Percentiles rank a stretch among this genome's conserved stretches.
phyloP scores from a whole-genome alignment of 202 grass and related monocot species.

The Zizania palustris region DNA sequence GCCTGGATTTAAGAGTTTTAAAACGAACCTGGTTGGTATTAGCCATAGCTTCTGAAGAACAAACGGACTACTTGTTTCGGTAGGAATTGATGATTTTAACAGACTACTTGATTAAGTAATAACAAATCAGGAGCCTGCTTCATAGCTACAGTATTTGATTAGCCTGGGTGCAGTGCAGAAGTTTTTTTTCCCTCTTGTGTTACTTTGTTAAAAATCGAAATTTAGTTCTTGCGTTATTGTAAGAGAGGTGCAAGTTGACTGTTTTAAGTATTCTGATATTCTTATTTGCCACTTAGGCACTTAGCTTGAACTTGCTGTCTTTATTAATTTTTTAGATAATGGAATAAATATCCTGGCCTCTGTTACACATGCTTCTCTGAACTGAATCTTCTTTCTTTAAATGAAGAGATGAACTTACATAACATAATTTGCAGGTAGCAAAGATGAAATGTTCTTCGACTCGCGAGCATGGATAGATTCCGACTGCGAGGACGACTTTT shows the following conservation, averaged over 20 bases:
- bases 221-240: background rate
- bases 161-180: background rate
- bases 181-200: slow-evolving; percentile 1
- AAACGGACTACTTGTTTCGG: slow-evolving; percentile 11
- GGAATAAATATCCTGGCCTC: background rate
- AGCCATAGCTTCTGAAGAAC: slow-evolving; percentile 20
- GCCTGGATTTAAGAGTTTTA: slow-evolving; percentile 14
- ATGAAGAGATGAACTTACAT: slow-evolving; percentile 26
- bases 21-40: background rate
- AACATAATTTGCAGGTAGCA: slow-evolving; percentile 59
- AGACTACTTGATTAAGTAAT: background rate
- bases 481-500: slow-evolving; percentile 95
- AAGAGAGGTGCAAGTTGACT: background rate
- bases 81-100: slow-evolving; percentile 4
- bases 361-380: slow-evolving; percentile 8
- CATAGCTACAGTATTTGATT: background rate
- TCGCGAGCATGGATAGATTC: slow-evolving; percentile 81
- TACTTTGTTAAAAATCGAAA: slow-evolving; percentile 11
- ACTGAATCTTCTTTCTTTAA: background rate
- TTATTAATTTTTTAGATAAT: background rate
- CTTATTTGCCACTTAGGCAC: background rate
- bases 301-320: slow-evolving; percentile 17
- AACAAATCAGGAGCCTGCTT: slow-evolving; percentile 33
- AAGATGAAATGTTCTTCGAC: slow-evolving; percentile 88
- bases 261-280: background rate